Base-by-base conservation (phyloP, 2,329 filamentous ascomycete genomes). In the Alternaria incomplexa region DNA sequence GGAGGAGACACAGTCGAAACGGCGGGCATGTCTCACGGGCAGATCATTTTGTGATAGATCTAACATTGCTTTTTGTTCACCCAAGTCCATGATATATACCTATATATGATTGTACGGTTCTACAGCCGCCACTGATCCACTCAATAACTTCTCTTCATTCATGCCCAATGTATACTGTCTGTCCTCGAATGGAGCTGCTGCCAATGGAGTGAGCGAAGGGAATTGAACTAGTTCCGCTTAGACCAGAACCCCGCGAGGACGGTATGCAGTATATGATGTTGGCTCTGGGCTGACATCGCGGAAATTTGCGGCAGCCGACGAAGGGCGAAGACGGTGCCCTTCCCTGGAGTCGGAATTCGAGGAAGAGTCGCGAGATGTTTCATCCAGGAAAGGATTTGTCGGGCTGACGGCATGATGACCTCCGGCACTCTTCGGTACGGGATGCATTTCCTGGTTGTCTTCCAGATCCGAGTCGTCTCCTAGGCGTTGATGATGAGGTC, bases 231-330 rank as follows among this genome's bases (percentile, higher is more conserved):
- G 30, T 58, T 58, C 13, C 45, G 15, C 53, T 62, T 48, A 58
- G 28, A 44, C 22, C 30, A 50, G n/a, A 56, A 56, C 12, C 20
- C 56, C 45, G 25, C 43, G 48, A 58, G 62, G 48, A 51, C 52
- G 63, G 40, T 65, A 60, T 56, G 56, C 51, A 65, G 63, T 56
- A 52, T 62, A 62, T 50, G 55, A 56, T 43, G 36, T 13, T 48
- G 56, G 59, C 59, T 65, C 59, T 23, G 59, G 54, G 53, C 59
- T 65, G 28, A 62, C 51, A 53, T 54, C 55, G 46, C 59, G 59
- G 56, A 54, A 46, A 47, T 50, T 53, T 17, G 53, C 36, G 40
- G 59, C 45, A 60, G 55, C 59, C 56, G 59, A 60, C 46, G 51
- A n/a, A 36, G 51, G 56, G 36, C 51, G 63, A 56, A 62, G 63